phyloP scores from a whole-genome alignment of 768 basidiomycete genomes.

The Auricularia auricula-judae region DNA sequence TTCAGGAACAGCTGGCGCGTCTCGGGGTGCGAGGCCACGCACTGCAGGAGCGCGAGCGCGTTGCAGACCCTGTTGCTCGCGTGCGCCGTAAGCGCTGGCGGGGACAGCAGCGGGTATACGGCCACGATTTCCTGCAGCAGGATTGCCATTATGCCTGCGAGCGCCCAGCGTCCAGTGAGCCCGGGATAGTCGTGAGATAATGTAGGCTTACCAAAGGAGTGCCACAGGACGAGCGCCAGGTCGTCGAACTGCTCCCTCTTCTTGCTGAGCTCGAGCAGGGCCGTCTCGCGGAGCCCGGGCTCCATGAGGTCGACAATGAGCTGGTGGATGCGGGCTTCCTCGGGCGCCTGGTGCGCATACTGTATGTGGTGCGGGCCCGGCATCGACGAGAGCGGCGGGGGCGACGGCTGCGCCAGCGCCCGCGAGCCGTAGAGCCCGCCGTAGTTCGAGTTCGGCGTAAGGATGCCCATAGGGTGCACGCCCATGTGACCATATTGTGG shows the following conservation, averaged over 20 bases:
- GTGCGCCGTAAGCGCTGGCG: constrained; percentile 92
- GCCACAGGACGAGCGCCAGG: constrained; percentile 94
- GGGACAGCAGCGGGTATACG: constrained; percentile 91
- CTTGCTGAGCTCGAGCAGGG: constrained; percentile 92
- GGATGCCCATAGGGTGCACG: not conserved
- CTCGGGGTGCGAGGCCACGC: constrained; percentile 95
- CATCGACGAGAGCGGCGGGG: not conserved
- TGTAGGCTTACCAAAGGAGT: constrained; percentile 68
- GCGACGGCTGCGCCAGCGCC: not conserved
- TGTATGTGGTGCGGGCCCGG: not conserved
- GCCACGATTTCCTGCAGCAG: constrained; percentile 96
- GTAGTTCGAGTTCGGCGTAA: not conserved
- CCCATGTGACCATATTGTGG: not conserved
- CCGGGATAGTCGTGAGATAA: constrained; percentile 10
- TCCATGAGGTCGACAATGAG: constrained; percentile 84
- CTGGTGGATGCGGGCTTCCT: constrained; percentile 78
- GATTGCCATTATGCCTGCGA: constrained; percentile 78
- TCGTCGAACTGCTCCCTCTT: constrained; percentile 99
- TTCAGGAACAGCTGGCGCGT: constrained; percentile 92
- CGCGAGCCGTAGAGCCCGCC: not conserved
- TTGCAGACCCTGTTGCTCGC: constrained; percentile 99
- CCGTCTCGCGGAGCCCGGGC: constrained; percentile 72
- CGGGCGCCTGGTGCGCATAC: constrained; percentile 13
- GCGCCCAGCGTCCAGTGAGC: constrained; percentile 27
- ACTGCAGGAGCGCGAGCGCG: constrained; percentile 92